These are phyloP conservation scores for Hibiscus mutabilis DNA, from an alignment of 345 rosid species.

Conservation along the genomic window DNA sequence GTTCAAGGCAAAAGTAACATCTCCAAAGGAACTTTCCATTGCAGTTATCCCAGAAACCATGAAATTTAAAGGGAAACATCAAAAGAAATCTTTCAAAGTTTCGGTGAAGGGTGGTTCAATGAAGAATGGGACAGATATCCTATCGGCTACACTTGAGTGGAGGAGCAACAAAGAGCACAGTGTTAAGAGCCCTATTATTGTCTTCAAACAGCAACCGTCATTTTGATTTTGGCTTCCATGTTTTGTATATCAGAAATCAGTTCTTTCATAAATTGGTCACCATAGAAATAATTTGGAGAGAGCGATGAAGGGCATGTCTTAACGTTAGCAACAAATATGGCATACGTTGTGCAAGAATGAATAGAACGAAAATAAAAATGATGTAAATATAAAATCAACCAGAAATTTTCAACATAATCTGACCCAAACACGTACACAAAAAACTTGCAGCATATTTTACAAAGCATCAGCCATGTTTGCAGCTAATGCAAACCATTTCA, in stretches of 20 bases:
- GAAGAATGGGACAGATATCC: not conserved
- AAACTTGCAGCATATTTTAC: not conserved
- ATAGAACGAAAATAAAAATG: not conserved
- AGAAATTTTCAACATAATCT: not conserved
- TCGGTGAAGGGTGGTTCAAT: not conserved
- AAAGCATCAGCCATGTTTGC: not conserved
- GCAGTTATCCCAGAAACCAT: slow-evolving; percentile 48
- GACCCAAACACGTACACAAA: not conserved
- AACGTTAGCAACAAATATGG: not conserved
- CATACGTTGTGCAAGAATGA: not conserved
- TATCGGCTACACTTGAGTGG: not conserved
- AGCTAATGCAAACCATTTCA: not conserved
- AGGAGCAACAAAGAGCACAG: not conserved
- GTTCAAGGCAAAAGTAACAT: slow-evolving; percentile 45
- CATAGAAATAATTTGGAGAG: no score
- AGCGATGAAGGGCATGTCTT: no score
- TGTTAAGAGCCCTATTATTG: slow-evolving; percentile 5
- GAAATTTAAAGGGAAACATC: slow-evolving; percentile 26
- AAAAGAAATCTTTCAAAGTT: slow-evolving; percentile 34
- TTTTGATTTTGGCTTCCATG: not conserved
- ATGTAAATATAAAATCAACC: not conserved
- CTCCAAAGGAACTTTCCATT: slow-evolving; percentile 43
- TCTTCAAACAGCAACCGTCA: not conserved
- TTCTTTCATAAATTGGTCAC: not conserved
- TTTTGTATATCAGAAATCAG: not conserved